Conservation (phyloP, 371 early-diverging fungal genomes). For the Saksenaea oblongispora region DNA sequence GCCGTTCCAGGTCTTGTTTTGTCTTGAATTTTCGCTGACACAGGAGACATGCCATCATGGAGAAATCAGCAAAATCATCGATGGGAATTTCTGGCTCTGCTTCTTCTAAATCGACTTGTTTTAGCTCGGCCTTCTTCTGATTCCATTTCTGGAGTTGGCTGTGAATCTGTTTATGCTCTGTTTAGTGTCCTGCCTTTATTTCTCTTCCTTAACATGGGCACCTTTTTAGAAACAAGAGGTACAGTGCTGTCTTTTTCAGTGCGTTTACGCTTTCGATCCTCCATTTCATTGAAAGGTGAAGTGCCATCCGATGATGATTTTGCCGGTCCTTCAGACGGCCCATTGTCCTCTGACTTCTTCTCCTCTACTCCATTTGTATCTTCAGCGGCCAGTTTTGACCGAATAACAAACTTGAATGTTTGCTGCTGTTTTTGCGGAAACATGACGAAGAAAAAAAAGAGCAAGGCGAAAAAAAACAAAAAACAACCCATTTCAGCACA, state of each 20-base stretch:
- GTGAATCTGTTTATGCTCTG: slow-evolving; percentile 38
- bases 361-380: not conserved
- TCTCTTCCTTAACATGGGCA: not conserved
- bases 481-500: too few species aligned
- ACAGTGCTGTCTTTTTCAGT: slow-evolving; percentile 19
- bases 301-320: not conserved
- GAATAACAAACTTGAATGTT: slow-evolving; percentile 46
- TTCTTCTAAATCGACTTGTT: slow-evolving; percentile 12
- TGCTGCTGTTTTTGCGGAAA: slow-evolving; percentile 42
- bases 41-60: slow-evolving; percentile 58
- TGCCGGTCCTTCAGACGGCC: not conserved
- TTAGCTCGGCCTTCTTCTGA: slow-evolving; percentile 45
- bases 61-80: slow-evolving; percentile 49
- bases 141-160: slow-evolving; percentile 58
- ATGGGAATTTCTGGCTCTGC: slow-evolving; percentile 13
- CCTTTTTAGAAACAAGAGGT: slow-evolving; percentile 41
- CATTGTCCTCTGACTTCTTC: not conserved
- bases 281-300: slow-evolving; percentile 10
- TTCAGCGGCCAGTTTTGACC: slow-evolving; percentile 27
- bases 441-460: slow-evolving; percentile 20
- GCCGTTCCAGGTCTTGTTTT: slow-evolving; percentile 55
- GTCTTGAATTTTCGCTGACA: slow-evolving; percentile 73
- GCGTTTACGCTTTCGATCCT: slow-evolving; percentile 45
- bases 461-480: not conserved
- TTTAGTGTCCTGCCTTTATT: not conserved